Percentiles rank a stretch among this genome's conserved stretches.
phyloP scores from a whole-genome alignment of 306 rosid genomes.

The Begonia loranthoides region DNA sequence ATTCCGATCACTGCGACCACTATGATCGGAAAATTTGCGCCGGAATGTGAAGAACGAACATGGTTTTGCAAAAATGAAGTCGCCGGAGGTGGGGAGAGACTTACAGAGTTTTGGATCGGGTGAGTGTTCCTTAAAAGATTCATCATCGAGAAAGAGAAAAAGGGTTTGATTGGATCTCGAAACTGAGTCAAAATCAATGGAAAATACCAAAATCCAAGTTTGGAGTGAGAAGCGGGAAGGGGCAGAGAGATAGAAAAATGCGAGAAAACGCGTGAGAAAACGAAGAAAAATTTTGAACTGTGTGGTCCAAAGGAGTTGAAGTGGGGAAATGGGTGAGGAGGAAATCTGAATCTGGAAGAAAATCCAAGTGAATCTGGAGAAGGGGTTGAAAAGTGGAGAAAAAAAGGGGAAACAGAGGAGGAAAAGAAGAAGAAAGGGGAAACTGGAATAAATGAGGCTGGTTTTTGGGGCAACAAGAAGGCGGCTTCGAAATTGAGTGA shows the following conservation, averaged over 20 bases:
- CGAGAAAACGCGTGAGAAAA: no score
- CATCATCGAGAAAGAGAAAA: slow-evolving; percentile 26
- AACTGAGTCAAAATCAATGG: slow-evolving; percentile 12
- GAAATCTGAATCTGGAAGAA: slow-evolving; percentile 12
- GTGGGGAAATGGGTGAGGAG: slow-evolving; percentile 25
- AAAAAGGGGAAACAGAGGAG: slow-evolving; percentile 5
- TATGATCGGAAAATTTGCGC: slow-evolving; percentile 68
- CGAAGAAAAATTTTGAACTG: no score
- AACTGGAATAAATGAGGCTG: slow-evolving; percentile 12
- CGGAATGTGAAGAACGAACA: slow-evolving; percentile 12
- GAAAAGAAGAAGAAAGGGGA: background rate
- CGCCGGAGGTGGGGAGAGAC: slow-evolving; percentile 36
- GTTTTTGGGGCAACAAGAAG: background rate
- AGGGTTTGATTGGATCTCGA: slow-evolving; percentile 33
- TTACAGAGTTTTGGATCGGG: slow-evolving; percentile 32
- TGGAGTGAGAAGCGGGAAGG: no score
- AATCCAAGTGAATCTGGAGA: background rate
- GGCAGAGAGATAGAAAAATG: no score
- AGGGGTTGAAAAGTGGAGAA: slow-evolving; percentile 10
- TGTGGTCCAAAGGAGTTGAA: no score
- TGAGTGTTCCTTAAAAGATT: slow-evolving; percentile 40
- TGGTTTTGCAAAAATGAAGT: slow-evolving; percentile 27
- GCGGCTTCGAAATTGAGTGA: no score
- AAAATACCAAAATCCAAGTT: slow-evolving; percentile 22
- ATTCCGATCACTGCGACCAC: slow-evolving; percentile 89